phyloP scores from a whole-genome alignment of 192 early-diverging fungal genomes.

The Backusella liffmaniae region DNA sequence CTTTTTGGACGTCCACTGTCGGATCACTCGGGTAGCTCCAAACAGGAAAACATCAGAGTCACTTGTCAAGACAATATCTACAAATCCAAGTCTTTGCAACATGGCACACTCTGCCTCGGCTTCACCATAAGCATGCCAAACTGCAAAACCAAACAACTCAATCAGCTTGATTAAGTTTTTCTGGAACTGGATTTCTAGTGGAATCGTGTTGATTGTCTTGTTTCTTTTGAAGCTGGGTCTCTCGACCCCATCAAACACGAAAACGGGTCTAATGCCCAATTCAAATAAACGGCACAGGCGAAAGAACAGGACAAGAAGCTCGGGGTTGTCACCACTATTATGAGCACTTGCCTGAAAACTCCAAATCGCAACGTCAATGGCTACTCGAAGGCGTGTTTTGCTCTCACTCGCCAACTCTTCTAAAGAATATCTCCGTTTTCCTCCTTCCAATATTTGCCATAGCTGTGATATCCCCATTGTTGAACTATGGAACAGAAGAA shows the following conservation, averaged over 20 bases:
- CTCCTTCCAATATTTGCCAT: background rate
- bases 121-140: constrained; percentile 33
- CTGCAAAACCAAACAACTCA: constrained; percentile 16
- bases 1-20: constrained; percentile 19
- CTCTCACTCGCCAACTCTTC: background rate
- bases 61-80: constrained; percentile 33
- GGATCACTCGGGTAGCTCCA: constrained; percentile 29
- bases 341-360: background rate
- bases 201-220: background rate
- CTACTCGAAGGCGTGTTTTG: constrained; percentile 12
- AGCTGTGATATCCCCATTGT: constrained; percentile 13
- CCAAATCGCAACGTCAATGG: constrained; percentile 26
- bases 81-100: constrained; percentile 20
- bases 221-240: constrained; percentile 21
- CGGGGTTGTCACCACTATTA: background rate
- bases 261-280: constrained; percentile 28
- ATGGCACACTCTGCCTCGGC: constrained; percentile 43
- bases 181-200: background rate
- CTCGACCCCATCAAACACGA: constrained; percentile 32
- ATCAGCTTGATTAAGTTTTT: constrained; percentile 5
- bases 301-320: constrained; percentile 14
- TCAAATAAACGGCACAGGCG: constrained; percentile 20
- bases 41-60: constrained; percentile 40
- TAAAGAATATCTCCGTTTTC: background rate
- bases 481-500: background rate